A percentile compares a stretch with the other conserved stretches of the same genome.
Conservation (phyloP, 2,329 filamentous ascomycete species). For the Aspergillus sp. region DNA sequence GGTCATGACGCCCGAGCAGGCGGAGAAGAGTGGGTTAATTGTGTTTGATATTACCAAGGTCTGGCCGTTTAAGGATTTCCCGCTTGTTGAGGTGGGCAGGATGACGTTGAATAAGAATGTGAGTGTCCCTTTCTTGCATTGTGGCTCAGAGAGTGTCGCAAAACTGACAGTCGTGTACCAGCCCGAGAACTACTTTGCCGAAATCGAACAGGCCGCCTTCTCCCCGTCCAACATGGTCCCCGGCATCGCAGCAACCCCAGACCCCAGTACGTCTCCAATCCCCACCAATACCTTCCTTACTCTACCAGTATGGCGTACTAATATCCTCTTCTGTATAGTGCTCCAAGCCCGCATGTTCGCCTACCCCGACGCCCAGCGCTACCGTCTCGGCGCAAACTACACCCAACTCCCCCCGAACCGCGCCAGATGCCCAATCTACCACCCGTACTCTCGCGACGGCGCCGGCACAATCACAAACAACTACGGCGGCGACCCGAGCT, state of each 20-base stretch:
- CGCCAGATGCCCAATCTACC: conserved; percentile 43
- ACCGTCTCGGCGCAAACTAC: conserved; percentile 48
- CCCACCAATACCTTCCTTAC: too few relatives aligned
- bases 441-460: conserved; percentile 57
- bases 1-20: conserved; percentile 58
- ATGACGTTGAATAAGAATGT: conserved; percentile 68
- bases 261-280: conserved; percentile 60
- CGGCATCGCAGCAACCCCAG: conserved; percentile 68
- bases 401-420: conserved; percentile 47
- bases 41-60: conserved; percentile 63
- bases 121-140: neutral
- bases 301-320: too few relatives aligned
- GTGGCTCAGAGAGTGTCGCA: too few relatives aligned
- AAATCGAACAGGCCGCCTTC: conserved; percentile 74
- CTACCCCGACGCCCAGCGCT: conserved; percentile 59
- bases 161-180: neutral
- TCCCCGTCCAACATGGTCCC: conserved; percentile 69
- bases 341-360: conserved; percentile 65
- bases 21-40: conserved; percentile 53
- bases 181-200: conserved; percentile 67
- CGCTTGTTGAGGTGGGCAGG: conserved; percentile 58
- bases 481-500: conserved; percentile 65
- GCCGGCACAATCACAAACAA: conserved; percentile 51
- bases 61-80: conserved; percentile 58
- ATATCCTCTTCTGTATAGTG: too few relatives aligned